Evolutionary conservation across 2,329 filamentous ascomycete genomes (phyloP).

Genomic region (Alternaria alternata): DNA sequence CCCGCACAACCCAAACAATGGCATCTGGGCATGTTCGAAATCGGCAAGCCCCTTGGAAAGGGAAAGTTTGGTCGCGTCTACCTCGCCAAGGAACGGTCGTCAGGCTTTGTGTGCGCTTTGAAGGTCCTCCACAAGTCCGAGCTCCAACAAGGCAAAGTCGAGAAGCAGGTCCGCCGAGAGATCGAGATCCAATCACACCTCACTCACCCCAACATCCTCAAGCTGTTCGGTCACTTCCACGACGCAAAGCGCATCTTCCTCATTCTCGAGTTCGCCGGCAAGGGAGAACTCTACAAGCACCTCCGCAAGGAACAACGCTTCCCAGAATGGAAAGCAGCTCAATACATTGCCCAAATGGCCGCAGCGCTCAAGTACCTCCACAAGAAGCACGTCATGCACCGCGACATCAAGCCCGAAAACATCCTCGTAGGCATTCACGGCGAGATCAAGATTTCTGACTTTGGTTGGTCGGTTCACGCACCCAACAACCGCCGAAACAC

Average conservation of each 20-base stretch:
- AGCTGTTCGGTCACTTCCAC: slow-evolving; percentile 87
- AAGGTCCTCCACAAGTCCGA: slow-evolving; percentile 89
- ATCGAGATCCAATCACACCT: slow-evolving; percentile 91
- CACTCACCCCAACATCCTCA: slow-evolving; percentile 83
- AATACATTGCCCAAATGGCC: slow-evolving; percentile 92
- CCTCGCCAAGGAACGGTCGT: slow-evolving; percentile 79
- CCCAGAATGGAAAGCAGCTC: slow-evolving; percentile 84
- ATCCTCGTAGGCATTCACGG: slow-evolving; percentile 95
- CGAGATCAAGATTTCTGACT: slow-evolving; percentile 98
- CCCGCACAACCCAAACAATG: slow-evolving; percentile 62
- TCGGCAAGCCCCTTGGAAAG: slow-evolving; percentile 84
- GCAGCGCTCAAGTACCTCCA: slow-evolving; percentile 88
- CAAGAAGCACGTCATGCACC: slow-evolving; percentile 96
- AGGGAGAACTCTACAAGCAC: slow-evolving; percentile 89
- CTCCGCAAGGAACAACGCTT: slow-evolving; percentile 80
- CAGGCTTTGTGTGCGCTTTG: slow-evolving; percentile 83
- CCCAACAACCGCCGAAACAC: slow-evolving; percentile 93
- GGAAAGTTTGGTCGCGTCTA: slow-evolving; percentile 90
- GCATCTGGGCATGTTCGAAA: slow-evolving; percentile 94
- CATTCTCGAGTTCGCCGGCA: slow-evolving; percentile 85
- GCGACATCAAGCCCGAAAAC: slow-evolving; percentile 98
- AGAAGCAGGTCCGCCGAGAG: slow-evolving; percentile 86
- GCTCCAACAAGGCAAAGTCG: slow-evolving; percentile 79
- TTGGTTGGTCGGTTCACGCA: slow-evolving; percentile 97
- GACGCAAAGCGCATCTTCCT: slow-evolving; percentile 88